Conservation (phyloP, 768 basidiomycete genomes). For the Termitomyces sp. region DNA sequence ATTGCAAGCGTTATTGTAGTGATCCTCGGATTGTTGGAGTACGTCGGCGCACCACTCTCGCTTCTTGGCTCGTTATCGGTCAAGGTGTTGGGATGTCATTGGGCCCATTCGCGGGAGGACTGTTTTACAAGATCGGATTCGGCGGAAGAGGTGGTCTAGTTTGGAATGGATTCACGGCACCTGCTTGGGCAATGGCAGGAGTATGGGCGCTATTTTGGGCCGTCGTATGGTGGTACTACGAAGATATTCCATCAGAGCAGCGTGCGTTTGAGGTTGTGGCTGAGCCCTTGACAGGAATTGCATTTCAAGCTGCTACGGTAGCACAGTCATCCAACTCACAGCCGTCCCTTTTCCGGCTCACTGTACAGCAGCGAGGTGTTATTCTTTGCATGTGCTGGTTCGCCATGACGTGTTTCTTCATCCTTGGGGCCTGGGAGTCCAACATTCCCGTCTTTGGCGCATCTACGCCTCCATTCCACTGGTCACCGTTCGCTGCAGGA, state of each 20-base stretch:
- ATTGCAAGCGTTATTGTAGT: constrained; percentile 63
- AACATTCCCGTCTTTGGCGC: constrained; percentile 62
- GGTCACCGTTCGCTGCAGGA: constrained; percentile 58
- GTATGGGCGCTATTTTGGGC: constrained; percentile 51
- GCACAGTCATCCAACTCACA: constrained; percentile 1
- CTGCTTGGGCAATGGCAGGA: constrained; percentile 59
- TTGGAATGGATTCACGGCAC: constrained; percentile 67
- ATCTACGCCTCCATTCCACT: constrained; percentile 34
- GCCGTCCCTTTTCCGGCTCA: constrained; percentile 8
- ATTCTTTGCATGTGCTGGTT: constrained; percentile 65
- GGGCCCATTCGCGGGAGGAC: constrained; percentile 60
- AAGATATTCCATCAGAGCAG: constrained; percentile 6
- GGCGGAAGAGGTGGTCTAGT: constrained; percentile 26
- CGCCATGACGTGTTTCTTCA: constrained; percentile 65
- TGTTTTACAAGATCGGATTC: constrained; percentile 59
- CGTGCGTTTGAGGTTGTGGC: background rate
- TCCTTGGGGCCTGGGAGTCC: constrained; percentile 65
- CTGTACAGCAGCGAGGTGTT: constrained; percentile 42
- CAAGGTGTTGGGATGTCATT: constrained; percentile 58
- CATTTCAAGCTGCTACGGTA: background rate
- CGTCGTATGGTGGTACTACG: constrained; percentile 6
- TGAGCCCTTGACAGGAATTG: background rate
- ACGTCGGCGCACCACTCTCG: constrained; percentile 55
- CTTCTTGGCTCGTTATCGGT: constrained; percentile 57
- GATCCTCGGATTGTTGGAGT: constrained; percentile 66